Evolutionary conservation across 176 grass and related monocot genomes (phyloP).

Genomic region (Dactylis glomerata): DNA sequence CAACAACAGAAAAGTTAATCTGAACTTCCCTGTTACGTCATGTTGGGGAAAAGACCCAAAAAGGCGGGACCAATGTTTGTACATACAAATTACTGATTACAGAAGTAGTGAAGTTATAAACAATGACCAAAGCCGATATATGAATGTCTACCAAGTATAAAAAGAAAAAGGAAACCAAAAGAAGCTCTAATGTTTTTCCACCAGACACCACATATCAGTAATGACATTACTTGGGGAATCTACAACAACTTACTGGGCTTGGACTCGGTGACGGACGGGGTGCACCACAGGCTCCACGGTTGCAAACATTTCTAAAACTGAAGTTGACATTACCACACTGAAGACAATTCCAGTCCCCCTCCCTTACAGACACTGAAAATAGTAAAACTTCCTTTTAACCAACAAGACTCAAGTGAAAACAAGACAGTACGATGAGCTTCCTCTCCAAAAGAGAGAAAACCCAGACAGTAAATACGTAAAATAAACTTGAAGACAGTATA

Average conservation of each 20-base stretch:
- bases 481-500: not conserved
- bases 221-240: slow-evolving; percentile 50
- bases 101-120: not conserved
- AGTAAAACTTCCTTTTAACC: slow-evolving; percentile 39
- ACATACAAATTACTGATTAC: not conserved
- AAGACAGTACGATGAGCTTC: slow-evolving; percentile 22
- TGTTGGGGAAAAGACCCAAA: not conserved
- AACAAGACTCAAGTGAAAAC: slow-evolving; percentile 31
- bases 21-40: not conserved
- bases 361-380: slow-evolving; percentile 74
- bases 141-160: not conserved
- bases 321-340: slow-evolving; percentile 99
- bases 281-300: slow-evolving; percentile 83
- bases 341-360: slow-evolving; percentile 92
- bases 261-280: slow-evolving; percentile 79
- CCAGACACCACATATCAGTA: slow-evolving; percentile 38
- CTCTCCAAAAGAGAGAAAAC: not conserved
- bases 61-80: not conserved
- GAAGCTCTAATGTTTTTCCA: not conserved
- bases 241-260: slow-evolving; percentile 75
- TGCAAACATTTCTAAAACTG: slow-evolving; percentile 96
- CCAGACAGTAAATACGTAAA: not conserved
- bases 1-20: not conserved
- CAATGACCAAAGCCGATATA: not conserved
- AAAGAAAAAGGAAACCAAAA: not conserved